Conservation (phyloP, 2,329 filamentous ascomycete species). For the Botryotinia calthae region DNA sequence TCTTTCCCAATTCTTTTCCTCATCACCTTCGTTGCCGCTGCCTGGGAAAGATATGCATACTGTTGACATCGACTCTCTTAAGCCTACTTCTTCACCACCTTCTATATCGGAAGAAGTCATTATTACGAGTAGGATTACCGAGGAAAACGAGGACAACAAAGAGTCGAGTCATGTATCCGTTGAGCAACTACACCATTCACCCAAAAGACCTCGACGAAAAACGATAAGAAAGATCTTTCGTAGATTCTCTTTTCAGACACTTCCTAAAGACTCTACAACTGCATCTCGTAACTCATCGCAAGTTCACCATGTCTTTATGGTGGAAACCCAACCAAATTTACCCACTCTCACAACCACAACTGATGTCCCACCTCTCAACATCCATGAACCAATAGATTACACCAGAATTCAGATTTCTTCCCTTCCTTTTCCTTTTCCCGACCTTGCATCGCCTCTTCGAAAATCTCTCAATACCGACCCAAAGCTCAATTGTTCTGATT, state of each 20-base stretch:
- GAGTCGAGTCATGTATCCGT: not conserved
- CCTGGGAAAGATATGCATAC: conserved; percentile 18
- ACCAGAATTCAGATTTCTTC: conserved; percentile 14
- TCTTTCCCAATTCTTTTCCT: conserved; percentile 18
- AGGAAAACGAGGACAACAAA: not conserved
- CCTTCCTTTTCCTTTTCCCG: conserved; percentile 2
- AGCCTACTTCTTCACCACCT: conserved; percentile 1
- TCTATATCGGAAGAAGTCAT: conserved; percentile 13
- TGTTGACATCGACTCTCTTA: not conserved
- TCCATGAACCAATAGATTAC: conserved; percentile 17
- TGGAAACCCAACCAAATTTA: not conserved
- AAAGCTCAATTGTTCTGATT: conserved; percentile 14
- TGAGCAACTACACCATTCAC: not conserved
- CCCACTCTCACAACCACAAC: conserved; percentile 2
- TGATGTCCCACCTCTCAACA: conserved; percentile 4
- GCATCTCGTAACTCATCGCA: not conserved
- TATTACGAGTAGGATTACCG: not conserved
- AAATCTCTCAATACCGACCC: conserved; percentile 1
- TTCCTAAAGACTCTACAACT: not conserved
- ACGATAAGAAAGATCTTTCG: conserved; percentile 15
- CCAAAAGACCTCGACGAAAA: conserved; percentile 3
- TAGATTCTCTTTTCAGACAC: conserved; percentile 4
- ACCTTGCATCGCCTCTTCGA: conserved; percentile 3
- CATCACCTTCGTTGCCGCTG: conserved; percentile 2
- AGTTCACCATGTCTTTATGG: not conserved